These are phyloP conservation scores for Claviceps digitariae DNA, from an alignment of 2,329 filamentous ascomycete genomes.

Conservation along the genomic window DNA sequence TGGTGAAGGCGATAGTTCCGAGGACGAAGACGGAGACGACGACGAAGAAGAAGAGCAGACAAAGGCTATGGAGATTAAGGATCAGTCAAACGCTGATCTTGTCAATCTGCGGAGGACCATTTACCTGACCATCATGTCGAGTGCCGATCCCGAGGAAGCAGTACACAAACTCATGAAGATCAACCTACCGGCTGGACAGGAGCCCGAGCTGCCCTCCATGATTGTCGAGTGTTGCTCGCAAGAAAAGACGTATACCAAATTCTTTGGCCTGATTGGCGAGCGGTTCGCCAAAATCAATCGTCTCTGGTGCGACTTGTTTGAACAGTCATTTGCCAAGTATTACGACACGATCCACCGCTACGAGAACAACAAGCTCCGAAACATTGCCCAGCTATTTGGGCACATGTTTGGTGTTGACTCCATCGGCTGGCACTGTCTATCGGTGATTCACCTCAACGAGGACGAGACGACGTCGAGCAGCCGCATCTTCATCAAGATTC, in stretches of 20 bases:
- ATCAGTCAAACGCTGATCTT: slow-evolving; percentile 90
- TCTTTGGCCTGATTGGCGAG: slow-evolving; percentile 89
- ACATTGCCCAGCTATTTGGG: slow-evolving; percentile 89
- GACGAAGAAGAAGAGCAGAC: slow-evolving; percentile 63
- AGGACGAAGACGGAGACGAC: slow-evolving; percentile 60
- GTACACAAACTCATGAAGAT: slow-evolving; percentile 96
- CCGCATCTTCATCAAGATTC: slow-evolving; percentile 96
- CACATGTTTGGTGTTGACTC: slow-evolving; percentile 80
- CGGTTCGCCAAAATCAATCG: slow-evolving; percentile 93
- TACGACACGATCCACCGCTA: slow-evolving; percentile 97
- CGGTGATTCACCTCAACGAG: slow-evolving; percentile 78
- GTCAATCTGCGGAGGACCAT: slow-evolving; percentile 89
- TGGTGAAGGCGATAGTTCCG: slow-evolving; percentile 50
- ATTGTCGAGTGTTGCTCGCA: slow-evolving; percentile 94
- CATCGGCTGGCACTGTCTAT: slow-evolving; percentile 83
- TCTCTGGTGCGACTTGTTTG: slow-evolving; percentile 86
- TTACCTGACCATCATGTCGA: slow-evolving; percentile 95
- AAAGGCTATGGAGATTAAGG: slow-evolving; percentile 87
- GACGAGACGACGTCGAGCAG: slow-evolving; percentile 94
- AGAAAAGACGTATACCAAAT: slow-evolving; percentile 94
- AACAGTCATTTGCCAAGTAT: slow-evolving; percentile 79
- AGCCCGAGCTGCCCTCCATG: slow-evolving; percentile 89
- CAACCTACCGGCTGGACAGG: slow-evolving; percentile 72
- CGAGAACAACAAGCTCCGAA: slow-evolving; percentile 87
- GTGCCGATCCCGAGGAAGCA: slow-evolving; percentile 89